phyloP scores from a whole-genome alignment of 805 yeast genomes.

The Teunomyces lycoperdinae region DNA sequence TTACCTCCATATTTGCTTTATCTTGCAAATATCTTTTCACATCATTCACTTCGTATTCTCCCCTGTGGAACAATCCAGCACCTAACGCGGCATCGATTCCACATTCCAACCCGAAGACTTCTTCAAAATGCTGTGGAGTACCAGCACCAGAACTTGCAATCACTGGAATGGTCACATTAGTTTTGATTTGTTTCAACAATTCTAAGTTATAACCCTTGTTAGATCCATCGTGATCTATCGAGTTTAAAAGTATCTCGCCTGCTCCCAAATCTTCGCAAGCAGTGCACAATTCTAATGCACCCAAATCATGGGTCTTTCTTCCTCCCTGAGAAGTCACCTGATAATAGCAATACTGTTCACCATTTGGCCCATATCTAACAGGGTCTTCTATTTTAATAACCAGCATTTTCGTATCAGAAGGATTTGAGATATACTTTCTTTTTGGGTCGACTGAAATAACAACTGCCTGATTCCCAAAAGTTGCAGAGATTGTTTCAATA shows the following conservation, averaged over 20 bases:
- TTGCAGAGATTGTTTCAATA: conserved; percentile 86
- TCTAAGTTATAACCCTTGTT: conserved; percentile 93
- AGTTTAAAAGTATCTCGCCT: conserved; percentile 89
- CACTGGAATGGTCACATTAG: conserved; percentile 81
- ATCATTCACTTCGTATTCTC: conserved; percentile 81
- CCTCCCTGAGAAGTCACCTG: conserved; percentile 98
- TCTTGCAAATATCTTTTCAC: conserved; percentile 68
- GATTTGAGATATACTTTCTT: conserved; percentile 68
- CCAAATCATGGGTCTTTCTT: conserved; percentile 78
- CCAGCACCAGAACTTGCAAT: conserved; percentile 99
- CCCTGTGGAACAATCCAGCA: conserved; percentile 98
- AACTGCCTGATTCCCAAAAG: conserved; percentile 96
- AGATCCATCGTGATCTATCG: conserved; percentile 96
- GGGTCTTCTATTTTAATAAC: conserved; percentile 59
- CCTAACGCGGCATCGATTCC: conserved; percentile 95
- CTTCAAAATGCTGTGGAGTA: conserved; percentile 81
- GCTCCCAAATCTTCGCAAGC: conserved; percentile 95
- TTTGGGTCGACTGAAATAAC: conserved; percentile 98
- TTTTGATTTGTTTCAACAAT: conserved; percentile 72
- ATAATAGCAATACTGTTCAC: conserved; percentile 87
- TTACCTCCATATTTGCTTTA: conserved; percentile 54
- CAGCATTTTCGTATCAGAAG: conserved; percentile 58
- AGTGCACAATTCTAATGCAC: conserved; percentile 82
- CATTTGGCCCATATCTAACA: conserved; percentile 66
- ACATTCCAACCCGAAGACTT: conserved; percentile 74